Evolutionary conservation across 2,329 filamentous ascomycete genomes (phyloP).

Genomic region (Westerdykella sp.): DNA sequence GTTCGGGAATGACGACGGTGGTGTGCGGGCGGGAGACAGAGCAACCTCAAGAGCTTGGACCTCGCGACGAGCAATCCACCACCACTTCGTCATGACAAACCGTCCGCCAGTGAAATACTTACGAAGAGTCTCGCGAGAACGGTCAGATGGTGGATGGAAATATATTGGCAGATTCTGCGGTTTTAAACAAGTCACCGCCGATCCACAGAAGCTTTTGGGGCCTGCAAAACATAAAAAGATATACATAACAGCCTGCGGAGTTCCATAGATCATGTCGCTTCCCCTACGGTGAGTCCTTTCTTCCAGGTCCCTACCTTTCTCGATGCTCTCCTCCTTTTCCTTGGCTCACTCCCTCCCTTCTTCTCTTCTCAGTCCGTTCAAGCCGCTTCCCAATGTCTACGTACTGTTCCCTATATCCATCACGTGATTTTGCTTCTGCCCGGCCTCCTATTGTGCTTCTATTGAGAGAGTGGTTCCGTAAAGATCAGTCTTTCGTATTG

Average conservation of each 20-base stretch:
- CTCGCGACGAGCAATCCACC: too few species aligned
- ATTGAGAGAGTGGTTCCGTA: not conserved
- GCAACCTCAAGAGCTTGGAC: not conserved
- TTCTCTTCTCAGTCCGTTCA: too few species aligned
- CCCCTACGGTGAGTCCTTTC: constrained; percentile 19
- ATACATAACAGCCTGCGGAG: not conserved
- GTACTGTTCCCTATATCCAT: too few species aligned
- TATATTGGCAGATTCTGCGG: too few species aligned
- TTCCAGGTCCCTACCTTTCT: not conserved
- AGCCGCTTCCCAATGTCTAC: too few species aligned
- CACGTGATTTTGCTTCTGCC: not conserved
- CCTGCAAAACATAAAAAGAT: too few species aligned
- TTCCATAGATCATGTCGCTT: constrained; percentile 18
- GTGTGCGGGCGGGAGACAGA: not conserved
- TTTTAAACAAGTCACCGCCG: too few species aligned
- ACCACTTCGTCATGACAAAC: too few species aligned
- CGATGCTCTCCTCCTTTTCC: not conserved
- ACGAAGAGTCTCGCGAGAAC: too few species aligned
- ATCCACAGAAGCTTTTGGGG: too few species aligned
- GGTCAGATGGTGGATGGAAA: too few species aligned
- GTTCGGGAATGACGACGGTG: constrained; percentile 7
- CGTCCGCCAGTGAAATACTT: too few species aligned
- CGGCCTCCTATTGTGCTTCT: not conserved
- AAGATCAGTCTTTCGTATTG: not conserved
- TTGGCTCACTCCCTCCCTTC: not conserved